Conservation (phyloP, 1,284 basidiomycete species). For the Ustilago bromivora region DNA sequence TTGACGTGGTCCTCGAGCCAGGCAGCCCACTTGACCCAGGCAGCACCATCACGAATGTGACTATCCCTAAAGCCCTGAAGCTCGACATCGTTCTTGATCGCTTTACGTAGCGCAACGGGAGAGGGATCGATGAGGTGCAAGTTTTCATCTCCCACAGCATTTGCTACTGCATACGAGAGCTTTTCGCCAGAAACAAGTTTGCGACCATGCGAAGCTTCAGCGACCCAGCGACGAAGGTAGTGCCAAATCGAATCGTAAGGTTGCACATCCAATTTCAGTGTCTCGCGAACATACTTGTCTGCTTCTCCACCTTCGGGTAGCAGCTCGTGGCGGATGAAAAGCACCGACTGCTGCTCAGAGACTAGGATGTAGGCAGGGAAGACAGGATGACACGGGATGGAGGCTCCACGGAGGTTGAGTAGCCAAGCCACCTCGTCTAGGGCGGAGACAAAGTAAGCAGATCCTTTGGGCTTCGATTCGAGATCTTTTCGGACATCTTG, state of each 20-base stretch:
- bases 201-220: constrained; percentile 20
- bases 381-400: constrained; percentile 64
- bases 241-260: constrained; percentile 53
- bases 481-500: constrained; percentile 53
- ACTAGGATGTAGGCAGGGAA: constrained; percentile 64
- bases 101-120: constrained; percentile 60
- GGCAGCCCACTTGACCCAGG: constrained; percentile 67
- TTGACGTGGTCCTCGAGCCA: constrained; percentile 66
- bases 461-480: constrained; percentile 29
- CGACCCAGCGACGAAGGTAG: constrained; percentile 42
- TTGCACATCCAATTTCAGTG: constrained; percentile 40
- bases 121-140: constrained; percentile 32
- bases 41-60: constrained; percentile 65
- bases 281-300: constrained; percentile 41
- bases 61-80: constrained; percentile 59
- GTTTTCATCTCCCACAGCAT: constrained; percentile 54
- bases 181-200: constrained; percentile 58
- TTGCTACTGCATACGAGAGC: constrained; percentile 57
- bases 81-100: constrained; percentile 64
- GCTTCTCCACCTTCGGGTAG: constrained; percentile 30
- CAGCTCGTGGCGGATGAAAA: constrained; percentile 57
- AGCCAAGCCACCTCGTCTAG: constrained; percentile 67
- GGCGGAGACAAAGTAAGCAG: constrained; percentile 56
- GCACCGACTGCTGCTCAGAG: constrained; percentile 25
- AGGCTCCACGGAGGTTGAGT: constrained; percentile 64